Conservation (phyloP, 345 rosid genomes). For the Citrus unshiu region DNA sequence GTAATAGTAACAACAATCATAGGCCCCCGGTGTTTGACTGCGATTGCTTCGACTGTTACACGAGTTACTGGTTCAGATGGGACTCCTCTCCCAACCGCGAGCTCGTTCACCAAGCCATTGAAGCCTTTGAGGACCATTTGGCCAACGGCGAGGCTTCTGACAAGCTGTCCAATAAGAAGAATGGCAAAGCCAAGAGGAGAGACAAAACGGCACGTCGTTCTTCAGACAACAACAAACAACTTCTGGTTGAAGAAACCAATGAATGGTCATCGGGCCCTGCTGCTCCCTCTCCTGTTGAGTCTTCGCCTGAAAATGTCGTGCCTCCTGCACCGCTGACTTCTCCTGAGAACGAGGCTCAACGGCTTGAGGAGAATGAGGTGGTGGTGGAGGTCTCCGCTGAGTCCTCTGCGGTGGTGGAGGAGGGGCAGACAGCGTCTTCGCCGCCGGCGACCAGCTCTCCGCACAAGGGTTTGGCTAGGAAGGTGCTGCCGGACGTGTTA, state of each 20-base stretch:
- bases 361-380: background rate
- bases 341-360: background rate
- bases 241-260: background rate
- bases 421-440: conserved; percentile 13
- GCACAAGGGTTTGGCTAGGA: conserved; percentile 82
- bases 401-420: background rate
- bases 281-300: background rate
- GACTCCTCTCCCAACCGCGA: conserved; percentile 85
- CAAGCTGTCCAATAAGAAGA: conserved; percentile 25
- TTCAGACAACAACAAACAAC: background rate
- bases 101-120: conserved; percentile 73
- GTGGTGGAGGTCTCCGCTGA: background rate
- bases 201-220: conserved; percentile 41
- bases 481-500: conserved; percentile 94
- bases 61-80: conserved; percentile 86
- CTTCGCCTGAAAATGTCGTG: background rate
- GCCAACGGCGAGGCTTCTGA: conserved; percentile 24
- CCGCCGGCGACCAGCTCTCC: conserved; percentile 16
- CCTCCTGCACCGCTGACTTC: background rate
- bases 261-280: background rate
- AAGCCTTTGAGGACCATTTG: conserved; percentile 81
- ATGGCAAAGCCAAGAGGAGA: conserved; percentile 34
- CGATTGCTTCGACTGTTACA: conserved; percentile 87
- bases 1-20: conserved; percentile 10
- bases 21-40: conserved; percentile 58